Evolutionary conservation across 495 filamentous ascomycete species (phyloP), one percentile per base, ranked within the genome.

Genomic region (Neurospora discreta): DNA sequence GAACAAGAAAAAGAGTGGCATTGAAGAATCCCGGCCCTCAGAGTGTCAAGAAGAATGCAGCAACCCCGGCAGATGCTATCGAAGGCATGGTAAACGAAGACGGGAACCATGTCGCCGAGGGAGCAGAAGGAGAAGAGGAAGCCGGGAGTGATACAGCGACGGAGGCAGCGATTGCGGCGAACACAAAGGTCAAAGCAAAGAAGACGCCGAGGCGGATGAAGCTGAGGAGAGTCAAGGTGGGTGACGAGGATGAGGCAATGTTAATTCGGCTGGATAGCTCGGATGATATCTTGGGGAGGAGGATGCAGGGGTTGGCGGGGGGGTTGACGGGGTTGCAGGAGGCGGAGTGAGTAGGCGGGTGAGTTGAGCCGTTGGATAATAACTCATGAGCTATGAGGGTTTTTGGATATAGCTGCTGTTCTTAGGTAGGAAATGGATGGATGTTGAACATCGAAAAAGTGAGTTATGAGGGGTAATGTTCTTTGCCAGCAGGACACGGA

Each of bases 271-370:
- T 97, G 39, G 89, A 89, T 39, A 97, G 92, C 77, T 89, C 91
- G 73, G 93, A 96, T 73, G 93, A 97, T 84, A 77, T 98, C 71
- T 79, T 98, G 16, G 89, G 90, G 8, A 83, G 94, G 70, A 83
- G 94, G 52, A 98, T 98, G 94, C 88, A 91, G 76, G 92, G 92
- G 7, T 79, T 98, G 36, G 89, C 92, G 8, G 89, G 91, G 5
- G 88, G 91, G 11, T 83, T 98, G 84, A 94, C 92, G 81, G 91
- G 93, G 9, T 75, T 86, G 71, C 84, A 84, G 4, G 86, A 85
- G 74, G 80, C 80, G 52, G 82, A 82, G 67, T 82, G 68, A 74
- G 39, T 42, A 41, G n/a, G 33, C 16, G 40, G 52, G 1, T n/a
- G 39, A 18, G 16, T n/a, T n/a, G 39, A 30, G 1, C 18, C 38